These are phyloP conservation scores for Neolentinus lepideus DNA, from an alignment of 1,284 basidiomycete species.

Conservation along the genomic window DNA sequence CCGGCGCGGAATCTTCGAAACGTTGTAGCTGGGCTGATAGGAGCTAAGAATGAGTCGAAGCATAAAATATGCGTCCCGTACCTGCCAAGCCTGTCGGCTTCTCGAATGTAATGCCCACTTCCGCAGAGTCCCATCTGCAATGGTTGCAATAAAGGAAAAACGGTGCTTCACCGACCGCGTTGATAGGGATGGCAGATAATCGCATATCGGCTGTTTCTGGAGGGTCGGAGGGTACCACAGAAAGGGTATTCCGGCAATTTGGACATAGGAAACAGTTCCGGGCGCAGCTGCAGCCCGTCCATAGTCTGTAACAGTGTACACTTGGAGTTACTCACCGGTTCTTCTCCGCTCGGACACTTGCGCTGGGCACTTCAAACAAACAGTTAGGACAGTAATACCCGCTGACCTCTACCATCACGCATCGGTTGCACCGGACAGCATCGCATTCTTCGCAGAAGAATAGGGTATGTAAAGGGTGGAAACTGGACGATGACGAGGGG, in stretches of 20 bases:
- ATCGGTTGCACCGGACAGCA: constrained; percentile 86
- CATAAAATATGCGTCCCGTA: constrained; percentile 25
- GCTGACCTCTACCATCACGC: constrained; percentile 88
- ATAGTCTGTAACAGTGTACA: background rate
- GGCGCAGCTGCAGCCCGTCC: constrained; percentile 64
- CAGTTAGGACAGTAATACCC: constrained; percentile 98
- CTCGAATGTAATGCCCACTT: constrained; percentile 89
- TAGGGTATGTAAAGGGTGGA: constrained; percentile 78
- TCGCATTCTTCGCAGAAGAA: constrained; percentile 99
- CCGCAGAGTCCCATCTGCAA: constrained; percentile 93
- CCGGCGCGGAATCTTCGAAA: constrained; percentile 78
- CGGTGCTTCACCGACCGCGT: constrained; percentile 70
- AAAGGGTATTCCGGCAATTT: constrained; percentile 82
- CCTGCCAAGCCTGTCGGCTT: constrained; percentile 93
- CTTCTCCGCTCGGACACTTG: constrained; percentile 93
- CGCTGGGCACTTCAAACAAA: constrained; percentile 96
- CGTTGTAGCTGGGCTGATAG: constrained; percentile 79
- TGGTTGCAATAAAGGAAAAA: constrained; percentile 89
- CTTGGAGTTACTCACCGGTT: constrained; percentile 55
- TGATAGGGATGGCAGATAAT: constrained; percentile 38
- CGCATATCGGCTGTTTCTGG: constrained; percentile 53
- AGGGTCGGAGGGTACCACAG: constrained; percentile 84
- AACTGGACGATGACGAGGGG: constrained; percentile 65
- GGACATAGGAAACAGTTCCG: constrained; percentile 98
- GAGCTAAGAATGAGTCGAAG: constrained; percentile 7